These are phyloP conservation scores for Hondaea fermentalgiana DNA, from an alignment of 108 stramenopile species.

Conservation along the genomic window DNA sequence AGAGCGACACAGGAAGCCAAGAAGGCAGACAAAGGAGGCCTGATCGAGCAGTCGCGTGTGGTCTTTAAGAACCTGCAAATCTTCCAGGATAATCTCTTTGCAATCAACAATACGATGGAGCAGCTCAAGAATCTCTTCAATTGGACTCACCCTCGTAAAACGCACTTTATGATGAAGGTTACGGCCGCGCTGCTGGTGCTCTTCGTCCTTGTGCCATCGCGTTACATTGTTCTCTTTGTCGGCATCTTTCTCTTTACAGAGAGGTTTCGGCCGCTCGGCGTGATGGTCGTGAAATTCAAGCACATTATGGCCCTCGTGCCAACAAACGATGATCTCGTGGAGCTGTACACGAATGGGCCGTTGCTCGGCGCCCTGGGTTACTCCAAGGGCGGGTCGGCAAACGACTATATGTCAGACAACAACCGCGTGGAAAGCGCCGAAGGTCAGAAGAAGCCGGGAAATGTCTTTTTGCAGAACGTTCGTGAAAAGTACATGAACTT, in stretches of 20 bases:
- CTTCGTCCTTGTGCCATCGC: not conserved
- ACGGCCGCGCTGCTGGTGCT: not conserved
- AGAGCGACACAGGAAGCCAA: not conserved
- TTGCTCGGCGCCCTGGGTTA: not conserved
- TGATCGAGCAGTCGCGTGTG: constrained; percentile 2
- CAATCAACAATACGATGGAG: not conserved
- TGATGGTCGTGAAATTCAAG: not conserved
- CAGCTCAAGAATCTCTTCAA: constrained; percentile 8
- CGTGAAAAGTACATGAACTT: not conserved
- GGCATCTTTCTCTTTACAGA: not conserved
- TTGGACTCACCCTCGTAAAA: constrained; percentile 11
- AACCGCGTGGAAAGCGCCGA: not conserved
- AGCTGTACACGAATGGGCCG: not conserved
- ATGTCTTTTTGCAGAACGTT: not conserved
- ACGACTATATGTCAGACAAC: not conserved
- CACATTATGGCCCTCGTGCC: not conserved
- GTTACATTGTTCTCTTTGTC: not conserved
- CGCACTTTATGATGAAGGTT: not conserved
- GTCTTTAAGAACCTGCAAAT: constrained; percentile 10
- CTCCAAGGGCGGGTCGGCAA: not conserved
- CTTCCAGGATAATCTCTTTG: not conserved
- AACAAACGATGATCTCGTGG: constrained; percentile 12
- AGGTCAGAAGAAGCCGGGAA: no score
- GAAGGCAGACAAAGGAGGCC: not conserved
- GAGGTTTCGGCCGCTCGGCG: not conserved